These are phyloP conservation scores for Schizonepeta tenuifolia DNA, from an alignment of 257 asterid species.

Conservation along the genomic window DNA sequence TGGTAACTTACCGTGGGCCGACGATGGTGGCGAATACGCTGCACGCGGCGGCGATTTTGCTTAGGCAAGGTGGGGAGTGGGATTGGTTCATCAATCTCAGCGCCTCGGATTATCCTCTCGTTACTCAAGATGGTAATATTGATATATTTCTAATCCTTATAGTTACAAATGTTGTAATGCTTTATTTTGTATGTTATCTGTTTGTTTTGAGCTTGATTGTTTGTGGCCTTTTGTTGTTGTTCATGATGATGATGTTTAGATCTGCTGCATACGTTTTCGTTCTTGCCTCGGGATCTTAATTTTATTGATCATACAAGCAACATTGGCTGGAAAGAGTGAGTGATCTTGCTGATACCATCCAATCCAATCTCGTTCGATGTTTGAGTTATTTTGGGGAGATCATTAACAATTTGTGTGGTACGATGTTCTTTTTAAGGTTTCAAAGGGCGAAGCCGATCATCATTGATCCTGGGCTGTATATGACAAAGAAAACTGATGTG, in stretches of 20 bases:
- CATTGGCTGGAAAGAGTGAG: conserved; percentile 99
- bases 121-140: conserved; percentile 82
- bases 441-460: conserved; percentile 95
- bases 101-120: conserved; percentile 93
- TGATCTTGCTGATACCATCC: conserved; percentile 11
- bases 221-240: conserved; percentile 25
- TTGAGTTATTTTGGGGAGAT: neutral
- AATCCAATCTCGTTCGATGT: neutral
- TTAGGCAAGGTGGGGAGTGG: conserved; percentile 90
- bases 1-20: conserved; percentile 94
- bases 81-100: conserved; percentile 97
- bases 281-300: conserved; percentile 90
- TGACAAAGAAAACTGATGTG: conserved; percentile 81
- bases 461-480: conserved; percentile 91
- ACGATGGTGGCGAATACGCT: conserved; percentile 96
- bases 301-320: conserved; percentile 94
- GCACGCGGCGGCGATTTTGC: conserved; percentile 91
- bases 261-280: conserved; percentile 87
- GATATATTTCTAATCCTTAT: neutral
- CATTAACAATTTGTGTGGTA: conserved; percentile 10
- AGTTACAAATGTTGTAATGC: neutral
- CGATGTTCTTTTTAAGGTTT: conserved; percentile 46
- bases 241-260: conserved; percentile 44
- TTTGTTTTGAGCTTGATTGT: conserved; percentile 20
- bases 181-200: conserved; percentile 13